A percentile compares a stretch with the other conserved stretches of the same genome.
phyloP scores from a whole-genome alignment of 2,329 filamentous ascomycete species.

The Epichloe uncinata region DNA sequence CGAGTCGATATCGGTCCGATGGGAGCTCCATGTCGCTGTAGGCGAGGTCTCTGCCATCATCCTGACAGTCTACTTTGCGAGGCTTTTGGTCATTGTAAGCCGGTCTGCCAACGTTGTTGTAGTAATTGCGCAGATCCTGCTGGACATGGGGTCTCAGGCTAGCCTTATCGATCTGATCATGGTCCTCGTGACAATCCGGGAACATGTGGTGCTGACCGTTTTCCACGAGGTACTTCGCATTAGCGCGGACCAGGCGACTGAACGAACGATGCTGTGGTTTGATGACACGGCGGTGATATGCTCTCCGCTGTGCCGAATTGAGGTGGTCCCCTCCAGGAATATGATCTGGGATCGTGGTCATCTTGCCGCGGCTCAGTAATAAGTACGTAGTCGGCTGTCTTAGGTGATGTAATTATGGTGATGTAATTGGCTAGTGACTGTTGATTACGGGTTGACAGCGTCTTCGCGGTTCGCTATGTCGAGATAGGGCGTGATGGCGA shows the following conservation, averaged over 20 bases:
- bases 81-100: neutral
- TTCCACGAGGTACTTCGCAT: conserved; percentile 18
- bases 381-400: neutral
- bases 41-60: conserved; percentile 23
- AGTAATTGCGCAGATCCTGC: conserved; percentile 4
- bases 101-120: neutral
- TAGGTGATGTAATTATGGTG: neutral
- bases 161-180: conserved; percentile 11
- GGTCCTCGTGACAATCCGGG: conserved; percentile 3
- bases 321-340: neutral
- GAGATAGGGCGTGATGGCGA: neutral
- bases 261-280: conserved; percentile 4
- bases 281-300: conserved; percentile 1
- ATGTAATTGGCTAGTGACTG: too few species aligned
- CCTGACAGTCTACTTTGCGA: conserved; percentile 9
- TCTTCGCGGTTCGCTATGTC: neutral
- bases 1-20: conserved; percentile 20
- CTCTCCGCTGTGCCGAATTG: neutral
- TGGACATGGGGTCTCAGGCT: conserved; percentile 7
- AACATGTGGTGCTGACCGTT: conserved; percentile 5
- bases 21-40: conserved; percentile 23
- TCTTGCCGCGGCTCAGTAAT: neutral
- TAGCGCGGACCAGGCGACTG: conserved; percentile 18
- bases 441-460: neutral
- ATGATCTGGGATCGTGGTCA: neutral